Base-by-base conservation (phyloP, 805 yeast genomes). In the Cyberlindnera euphorbiiphila region DNA sequence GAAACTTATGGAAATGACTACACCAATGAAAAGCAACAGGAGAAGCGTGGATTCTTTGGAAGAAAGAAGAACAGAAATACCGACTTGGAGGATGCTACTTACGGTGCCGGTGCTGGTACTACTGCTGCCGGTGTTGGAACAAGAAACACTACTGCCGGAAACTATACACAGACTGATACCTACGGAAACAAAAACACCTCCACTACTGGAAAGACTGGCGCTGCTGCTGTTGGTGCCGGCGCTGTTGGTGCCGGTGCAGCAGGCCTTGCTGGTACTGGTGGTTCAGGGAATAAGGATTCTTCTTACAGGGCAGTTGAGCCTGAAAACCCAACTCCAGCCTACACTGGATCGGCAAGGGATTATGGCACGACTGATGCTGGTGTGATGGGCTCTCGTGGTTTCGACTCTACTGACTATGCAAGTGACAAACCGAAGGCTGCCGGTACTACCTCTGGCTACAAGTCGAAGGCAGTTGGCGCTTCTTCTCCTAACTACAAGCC, bases 1-100 rank as follows among this genome's bases (percentile, higher is more conserved):
- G 58, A 52, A 5, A 55, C 58, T 17, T 55, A 52, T 38, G 57
- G 57, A 7, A 53, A 54, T 33, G 53, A 46, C 14, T 45, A 54
- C 27, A 34, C 39, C 5, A 33, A 36, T 6, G 57, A 49, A 18
- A 53, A 52, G 37, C 27, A 19, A 2, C 37, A 37, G 25, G 20
- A 31, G 17, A 34, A 30, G 24, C 38, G 41, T 23, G 47, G 52
- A 1, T 42, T 51, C 35, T 51, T 50, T 15, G 26, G 32, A 1
- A 39, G 32, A 16, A 46, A 39, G 36, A 43, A 41, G 35, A 42
- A 26, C 13, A 15, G 23, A 11, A 39, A 33, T 18, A 19, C 26
- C 7, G 35, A 32, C 19, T 16, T 36, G n/a, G 50, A 45, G n/a
- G 49, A 41, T 20, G 42, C 30, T 24, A 47, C 42, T 4, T 43